Evolutionary conservation across 176 grass and related monocot species (phyloP).

Genomic region (Otatea glauca): DNA sequence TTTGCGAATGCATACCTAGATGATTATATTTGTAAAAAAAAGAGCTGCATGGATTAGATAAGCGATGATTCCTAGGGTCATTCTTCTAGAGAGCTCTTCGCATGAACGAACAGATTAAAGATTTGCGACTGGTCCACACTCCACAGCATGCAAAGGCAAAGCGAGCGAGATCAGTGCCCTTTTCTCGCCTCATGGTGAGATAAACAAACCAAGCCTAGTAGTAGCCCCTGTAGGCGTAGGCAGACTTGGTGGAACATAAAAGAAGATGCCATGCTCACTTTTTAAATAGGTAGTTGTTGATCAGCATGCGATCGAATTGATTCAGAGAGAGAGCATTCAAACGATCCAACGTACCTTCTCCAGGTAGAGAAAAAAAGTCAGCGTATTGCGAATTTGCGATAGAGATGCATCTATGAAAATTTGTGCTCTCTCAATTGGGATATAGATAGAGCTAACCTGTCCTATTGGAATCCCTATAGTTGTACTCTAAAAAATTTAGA

Average conservation of each 20-base stretch:
- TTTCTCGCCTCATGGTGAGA: neutral
- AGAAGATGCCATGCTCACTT: constrained; percentile 42
- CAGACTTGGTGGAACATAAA: constrained; percentile 39
- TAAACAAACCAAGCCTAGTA: constrained; percentile 40
- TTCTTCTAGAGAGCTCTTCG: neutral
- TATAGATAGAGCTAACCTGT: neutral
- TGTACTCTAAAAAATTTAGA: neutral
- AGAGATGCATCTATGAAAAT: constrained; percentile 38
- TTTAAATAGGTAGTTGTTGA: constrained; percentile 31
- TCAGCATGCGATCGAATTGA: constrained; percentile 17
- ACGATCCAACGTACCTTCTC: constrained; percentile 19
- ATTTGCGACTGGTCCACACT: neutral
- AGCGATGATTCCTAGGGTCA: no score
- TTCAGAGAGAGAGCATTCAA: neutral
- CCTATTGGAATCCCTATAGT: neutral
- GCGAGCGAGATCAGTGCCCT: neutral
- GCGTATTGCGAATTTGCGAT: constrained; percentile 20
- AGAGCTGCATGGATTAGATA: no score
- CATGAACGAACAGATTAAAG: neutral
- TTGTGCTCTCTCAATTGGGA: neutral
- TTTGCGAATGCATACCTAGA: no score
- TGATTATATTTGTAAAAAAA: no score
- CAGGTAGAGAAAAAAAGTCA: constrained; percentile 18
- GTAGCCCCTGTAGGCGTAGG: neutral
- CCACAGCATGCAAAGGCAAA: neutral